Evolutionary conservation across 148 eudicot genomes (phyloP).

Genomic region (Pharnaceum exiguum): DNA sequence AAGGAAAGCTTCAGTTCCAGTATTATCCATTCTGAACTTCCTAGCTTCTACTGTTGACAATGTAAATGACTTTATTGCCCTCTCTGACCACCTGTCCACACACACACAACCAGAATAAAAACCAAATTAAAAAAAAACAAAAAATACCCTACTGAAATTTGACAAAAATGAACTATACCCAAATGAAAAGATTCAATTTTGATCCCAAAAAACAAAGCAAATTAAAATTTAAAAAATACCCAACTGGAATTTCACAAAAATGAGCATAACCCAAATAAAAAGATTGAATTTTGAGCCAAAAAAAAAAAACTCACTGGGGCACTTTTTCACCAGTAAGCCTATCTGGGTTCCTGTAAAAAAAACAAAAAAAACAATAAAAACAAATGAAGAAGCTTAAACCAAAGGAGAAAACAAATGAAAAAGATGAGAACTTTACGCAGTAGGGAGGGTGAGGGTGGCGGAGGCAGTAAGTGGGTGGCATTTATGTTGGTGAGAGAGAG

Average conservation of each 20-base stretch:
- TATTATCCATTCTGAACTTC: conserved; percentile 47
- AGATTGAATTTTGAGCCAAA: background rate
- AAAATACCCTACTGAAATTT: background rate
- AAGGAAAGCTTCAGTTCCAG: conserved; percentile 76
- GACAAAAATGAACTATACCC: background rate
- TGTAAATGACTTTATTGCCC: conserved; percentile 68
- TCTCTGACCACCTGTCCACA: conserved; percentile 66
- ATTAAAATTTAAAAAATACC: background rate
- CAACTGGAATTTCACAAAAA: background rate
- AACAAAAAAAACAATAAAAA: conserved; percentile 6
- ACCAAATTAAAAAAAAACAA: background rate
- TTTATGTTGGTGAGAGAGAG: conserved; percentile 23
- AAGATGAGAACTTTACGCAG: conserved; percentile 34
- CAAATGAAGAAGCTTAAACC: background rate
- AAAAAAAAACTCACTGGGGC: conserved; percentile 52
- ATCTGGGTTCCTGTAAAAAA: conserved; percentile 47
- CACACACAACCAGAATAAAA: conserved; percentile 13
- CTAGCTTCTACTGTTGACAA: conserved; percentile 81
- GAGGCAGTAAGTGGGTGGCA: conserved; percentile 30
- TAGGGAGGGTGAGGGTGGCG: conserved; percentile 46
- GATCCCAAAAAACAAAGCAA: conserved; percentile 2
- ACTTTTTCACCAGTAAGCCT: conserved; percentile 38
- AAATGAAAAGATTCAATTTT: conserved; percentile 3
- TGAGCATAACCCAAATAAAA: background rate
- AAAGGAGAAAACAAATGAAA: background rate